Conservation (phyloP, 805 yeast species). For the Kodamaea leandrae region DNA sequence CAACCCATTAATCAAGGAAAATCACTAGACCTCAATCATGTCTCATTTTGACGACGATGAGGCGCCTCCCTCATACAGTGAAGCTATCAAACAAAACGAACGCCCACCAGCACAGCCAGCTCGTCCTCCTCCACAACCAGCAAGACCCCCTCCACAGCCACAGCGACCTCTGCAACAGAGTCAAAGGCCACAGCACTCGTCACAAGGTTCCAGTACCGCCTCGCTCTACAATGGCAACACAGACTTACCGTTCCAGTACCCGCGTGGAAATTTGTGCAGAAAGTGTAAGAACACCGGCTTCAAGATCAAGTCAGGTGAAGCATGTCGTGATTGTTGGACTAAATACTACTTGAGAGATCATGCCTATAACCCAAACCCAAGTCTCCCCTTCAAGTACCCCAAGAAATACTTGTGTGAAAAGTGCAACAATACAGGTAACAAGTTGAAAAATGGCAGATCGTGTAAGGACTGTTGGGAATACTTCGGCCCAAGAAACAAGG, state of each 20-base stretch:
- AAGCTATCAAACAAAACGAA: conserved; percentile 36
- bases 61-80: conserved; percentile 49
- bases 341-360: conserved; percentile 24
- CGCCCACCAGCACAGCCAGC: conserved; percentile 8
- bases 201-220: conserved; percentile 1
- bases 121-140: conserved; percentile 9
- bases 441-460: conserved; percentile 57
- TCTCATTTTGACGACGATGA: conserved; percentile 10
- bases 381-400: conserved; percentile 69
- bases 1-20: not conserved
- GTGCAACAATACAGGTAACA: conserved; percentile 72
- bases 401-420: conserved; percentile 56
- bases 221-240: conserved; percentile 17
- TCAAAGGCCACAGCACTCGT: not conserved
- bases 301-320: conserved; percentile 23
- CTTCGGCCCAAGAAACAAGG: conserved; percentile 48
- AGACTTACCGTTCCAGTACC: conserved; percentile 27
- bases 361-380: conserved; percentile 46
- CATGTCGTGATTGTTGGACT: conserved; percentile 33
- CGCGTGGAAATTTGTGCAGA: conserved; percentile 29
- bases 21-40: not conserved
- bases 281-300: conserved; percentile 38
- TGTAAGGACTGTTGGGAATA: conserved; percentile 71
- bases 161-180: not conserved
- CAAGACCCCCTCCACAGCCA: conserved; percentile 9